Base-by-base conservation (phyloP, 2,329 filamentous ascomycete species). In the Escovopsis sp. region DNA sequence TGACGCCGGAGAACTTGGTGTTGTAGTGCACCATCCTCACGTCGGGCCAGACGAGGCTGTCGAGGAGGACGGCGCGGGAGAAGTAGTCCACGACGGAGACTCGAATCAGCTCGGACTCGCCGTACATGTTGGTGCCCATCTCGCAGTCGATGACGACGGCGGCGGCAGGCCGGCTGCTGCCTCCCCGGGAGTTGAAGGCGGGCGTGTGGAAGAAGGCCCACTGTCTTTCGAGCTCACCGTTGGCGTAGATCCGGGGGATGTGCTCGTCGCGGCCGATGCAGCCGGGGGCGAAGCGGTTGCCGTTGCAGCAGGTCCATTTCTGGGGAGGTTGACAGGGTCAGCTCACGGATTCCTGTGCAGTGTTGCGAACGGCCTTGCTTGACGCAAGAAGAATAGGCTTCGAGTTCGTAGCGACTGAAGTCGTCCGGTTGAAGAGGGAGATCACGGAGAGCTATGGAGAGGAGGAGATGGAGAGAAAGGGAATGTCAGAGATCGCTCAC, bases 141-240 rank as follows among this genome's bases (percentile, higher is more conserved):
- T 73, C 68, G 41, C 69, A 72, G 40, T 72, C 68, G 4, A 74
- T 50, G 0, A 61, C 65, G 3, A 72, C 58, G 3, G 46, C 54
- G 31, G 27, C 39, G 13, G 42, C 41, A 12, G 34, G 40, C 30
- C 6, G 25, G 17, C 4, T 28, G 26, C 26, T 27, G 8, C 7
- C n/a, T n/a, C n/a, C 11, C n/a, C 17, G 26, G 3, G 33, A 10
- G 6, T 30, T 27, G 10, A 23, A 18, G 2, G 21, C 14, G 14
- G 48, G 45, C 1, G 51, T 54, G 14, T 35, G 17, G 23, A 47
- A 39, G 36, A 47, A 49, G 12, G 17, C 30, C 52, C 51, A 54
- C 27, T 48, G 47, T 10, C 27, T 41, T 31, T 47, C 45, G 12
- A 57, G 41, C 34, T 54, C 52, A n/a, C 41, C 42, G 9, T 27